Evolutionary conservation across 192 early-diverging fungal species (phyloP).

Genomic region (Coemansia sp.): DNA sequence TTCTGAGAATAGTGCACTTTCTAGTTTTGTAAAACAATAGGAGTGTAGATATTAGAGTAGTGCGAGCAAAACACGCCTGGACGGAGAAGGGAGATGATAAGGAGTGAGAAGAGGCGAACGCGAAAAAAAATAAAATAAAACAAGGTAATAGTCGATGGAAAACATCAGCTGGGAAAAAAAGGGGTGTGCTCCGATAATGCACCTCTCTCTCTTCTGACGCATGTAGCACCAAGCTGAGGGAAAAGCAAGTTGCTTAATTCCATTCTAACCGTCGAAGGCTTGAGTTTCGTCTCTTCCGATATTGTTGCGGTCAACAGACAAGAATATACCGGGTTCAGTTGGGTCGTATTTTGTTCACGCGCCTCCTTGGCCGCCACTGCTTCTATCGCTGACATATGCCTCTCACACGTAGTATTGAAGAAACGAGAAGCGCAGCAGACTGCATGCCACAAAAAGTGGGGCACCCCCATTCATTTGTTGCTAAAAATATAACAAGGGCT

Average conservation of each 20-base stretch:
- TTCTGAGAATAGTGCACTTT: background rate
- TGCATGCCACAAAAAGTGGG: background rate
- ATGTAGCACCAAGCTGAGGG: background rate
- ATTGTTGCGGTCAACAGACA: background rate
- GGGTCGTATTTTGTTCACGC: background rate
- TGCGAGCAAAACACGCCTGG: background rate
- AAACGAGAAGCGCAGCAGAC: background rate
- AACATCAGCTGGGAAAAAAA: background rate
- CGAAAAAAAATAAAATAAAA: background rate
- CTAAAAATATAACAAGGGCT: background rate
- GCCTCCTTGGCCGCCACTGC: constrained; percentile 1
- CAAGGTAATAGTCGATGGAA: background rate
- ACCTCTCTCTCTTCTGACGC: constrained; percentile 10
- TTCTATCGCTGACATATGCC: background rate
- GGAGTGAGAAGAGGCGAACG: background rate
- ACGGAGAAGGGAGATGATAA: background rate
- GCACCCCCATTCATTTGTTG: background rate
- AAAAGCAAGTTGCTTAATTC: background rate
- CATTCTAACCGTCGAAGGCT: background rate
- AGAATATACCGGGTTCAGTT: background rate
- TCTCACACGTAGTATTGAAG: constrained; percentile 2
- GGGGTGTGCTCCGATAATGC: constrained; percentile 3
- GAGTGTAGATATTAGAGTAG: background rate
- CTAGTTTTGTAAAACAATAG: background rate
- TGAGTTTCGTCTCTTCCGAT: background rate